phyloP scores from a whole-genome alignment of 2,329 filamentous ascomycete genomes.

The Alternaria postmessia region DNA sequence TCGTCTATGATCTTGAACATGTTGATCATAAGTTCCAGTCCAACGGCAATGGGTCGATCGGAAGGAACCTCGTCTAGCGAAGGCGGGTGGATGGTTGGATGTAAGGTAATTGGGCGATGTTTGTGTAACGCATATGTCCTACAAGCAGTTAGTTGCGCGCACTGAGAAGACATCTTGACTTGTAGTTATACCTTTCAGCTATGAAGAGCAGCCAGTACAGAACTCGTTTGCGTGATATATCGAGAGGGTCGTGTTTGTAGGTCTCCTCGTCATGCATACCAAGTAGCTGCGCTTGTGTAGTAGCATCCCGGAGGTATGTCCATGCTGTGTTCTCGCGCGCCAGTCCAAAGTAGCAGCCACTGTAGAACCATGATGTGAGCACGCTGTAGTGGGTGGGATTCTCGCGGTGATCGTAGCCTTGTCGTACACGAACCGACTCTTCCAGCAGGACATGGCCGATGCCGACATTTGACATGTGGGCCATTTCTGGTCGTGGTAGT shows the following conservation, averaged over 20 bases:
- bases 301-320: slow-evolving; percentile 68
- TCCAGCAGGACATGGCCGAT: slow-evolving; percentile 65
- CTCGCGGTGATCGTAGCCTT: slow-evolving; percentile 66
- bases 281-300: slow-evolving; percentile 66
- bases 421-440: slow-evolving; percentile 65
- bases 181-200: slow-evolving; percentile 61
- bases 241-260: slow-evolving; percentile 61
- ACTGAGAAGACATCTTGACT: neutral
- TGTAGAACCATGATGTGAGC: slow-evolving; percentile 70
- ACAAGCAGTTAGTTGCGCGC: slow-evolving; percentile 13
- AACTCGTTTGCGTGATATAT: slow-evolving; percentile 63
- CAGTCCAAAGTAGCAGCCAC: slow-evolving; percentile 68
- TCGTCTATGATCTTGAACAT: slow-evolving; percentile 71
- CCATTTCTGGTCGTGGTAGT: slow-evolving; percentile 56
- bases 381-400: slow-evolving; percentile 63
- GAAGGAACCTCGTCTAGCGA: slow-evolving; percentile 60
- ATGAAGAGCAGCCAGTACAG: slow-evolving; percentile 71
- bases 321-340: slow-evolving; percentile 69
- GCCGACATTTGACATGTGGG: slow-evolving; percentile 53
- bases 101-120: slow-evolving; percentile 69
- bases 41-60: slow-evolving; percentile 64
- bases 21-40: slow-evolving; percentile 68
- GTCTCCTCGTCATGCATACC: slow-evolving; percentile 66
- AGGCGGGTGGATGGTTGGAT: slow-evolving; percentile 66
- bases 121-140: slow-evolving; percentile 71